Base-by-base conservation (phyloP, 805 yeast species). In the Ogataea pignaliae region DNA sequence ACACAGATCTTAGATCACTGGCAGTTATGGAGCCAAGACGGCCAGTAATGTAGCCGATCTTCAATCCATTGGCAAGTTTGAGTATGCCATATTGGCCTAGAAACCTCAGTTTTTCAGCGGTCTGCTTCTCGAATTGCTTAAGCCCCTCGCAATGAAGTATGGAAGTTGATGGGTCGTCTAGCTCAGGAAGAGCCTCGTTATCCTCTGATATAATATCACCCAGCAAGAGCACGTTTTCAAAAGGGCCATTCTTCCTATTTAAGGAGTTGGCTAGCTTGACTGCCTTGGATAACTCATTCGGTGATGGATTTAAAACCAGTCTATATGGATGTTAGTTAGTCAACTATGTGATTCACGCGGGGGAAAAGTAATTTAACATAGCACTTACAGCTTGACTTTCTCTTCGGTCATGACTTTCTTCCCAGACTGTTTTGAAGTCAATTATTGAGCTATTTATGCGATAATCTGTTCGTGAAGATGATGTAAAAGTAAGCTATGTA, bases 221-320 rank as follows among this genome's bases (percentile, higher is more conserved):
- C 7, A 83, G 52, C 5, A 82, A 54, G 1, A 83, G 34, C 0
- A 75, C 73, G 2, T 74, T 66, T 37, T 74, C 82, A 54, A 84
- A 84, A 0, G 88, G 88, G 0, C 89, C 89, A 36, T 79, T 80
- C 52, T 78, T 82, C 17, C 56, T 45, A 52, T 81, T 67, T 40
- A 83, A 70, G 1, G 66, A 47, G 52, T 78, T 75, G 3, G 80
- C 71, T 41, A 74, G 70, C 34, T 53, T 60, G 6, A 75, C 52
- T 0, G 76, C 66, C 46, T 74, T 76, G 0, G 71, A 68, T 8
- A 82, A 49, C 8, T 62, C 57, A 1, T 63, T 50, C 1, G 72
- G 65, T 15, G 65, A 49, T 3, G 82, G 81, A 52, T 77, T 69
- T 31, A 77, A 56, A 16, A 77, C 71, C 37, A 78, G 60, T 37